Evolutionary conservation across 768 basidiomycete species (phyloP), one percentile per base, ranked within the genome.

Genomic region (Kwoniella dejecticola): DNA sequence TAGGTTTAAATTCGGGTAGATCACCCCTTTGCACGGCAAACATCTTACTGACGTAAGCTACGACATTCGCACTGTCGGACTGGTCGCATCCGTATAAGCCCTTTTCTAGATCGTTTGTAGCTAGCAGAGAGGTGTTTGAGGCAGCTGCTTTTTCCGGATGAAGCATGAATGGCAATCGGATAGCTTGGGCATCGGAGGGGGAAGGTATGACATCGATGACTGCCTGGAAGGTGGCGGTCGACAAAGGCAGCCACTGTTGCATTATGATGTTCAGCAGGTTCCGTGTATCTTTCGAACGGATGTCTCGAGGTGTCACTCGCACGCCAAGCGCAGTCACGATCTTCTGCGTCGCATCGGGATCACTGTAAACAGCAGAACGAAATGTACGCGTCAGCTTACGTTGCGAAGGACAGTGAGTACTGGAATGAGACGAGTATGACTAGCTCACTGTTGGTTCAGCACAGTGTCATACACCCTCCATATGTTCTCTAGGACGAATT

Each of bases 41-140:
- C 95, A 98, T 99, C 79, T 98, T 99, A 83, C 91, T 95, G 47
- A 97, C 89, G 78, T 93, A 96, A 5, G 88, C 95, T 15, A 87
- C 85, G 12, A 92, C 82, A 58, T 80, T 85, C 0, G 88, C 87
- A 5, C 83, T 82, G 1, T 83, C 66, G 1, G 71, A 81, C 1
- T 84, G 83, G 54, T 85, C 85, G 42, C 92, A 90, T 0, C 84
- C 77, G 79, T 88, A 97, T 15, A 98, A 81, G 62, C 90, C 89
- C 63, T 82, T 81, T 73, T 99, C 94, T n/a, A 95, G 81, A 69
- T 88, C 87, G 76, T 87, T 89, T 70, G 85, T 86, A 7, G 92
- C 87, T 38, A 82, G 77, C 13, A 86, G 74, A 19, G 76, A 59
- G 0, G 72, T 71, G 10, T 71, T 68, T 3, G 76, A 71, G n/a